Evolutionary conservation across 805 yeast genomes (phyloP).

Genomic region (Naumovozyma baii): DNA sequence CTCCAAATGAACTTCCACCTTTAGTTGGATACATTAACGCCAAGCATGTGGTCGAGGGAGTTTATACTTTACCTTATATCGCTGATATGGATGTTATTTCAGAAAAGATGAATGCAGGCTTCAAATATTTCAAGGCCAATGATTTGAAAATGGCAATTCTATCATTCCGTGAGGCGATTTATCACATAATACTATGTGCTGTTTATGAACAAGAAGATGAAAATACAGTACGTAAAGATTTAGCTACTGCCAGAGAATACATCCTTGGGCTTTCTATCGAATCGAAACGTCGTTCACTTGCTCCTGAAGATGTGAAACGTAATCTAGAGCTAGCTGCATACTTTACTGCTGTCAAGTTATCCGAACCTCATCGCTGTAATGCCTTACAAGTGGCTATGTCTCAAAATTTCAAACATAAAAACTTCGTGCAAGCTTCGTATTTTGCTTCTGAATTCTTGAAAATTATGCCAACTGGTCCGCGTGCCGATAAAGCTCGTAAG

Average conservation of each 20-base stretch:
- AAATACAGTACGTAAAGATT: slow-evolving; percentile 58
- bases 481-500: slow-evolving; percentile 82
- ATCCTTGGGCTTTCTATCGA: slow-evolving; percentile 89
- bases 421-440: slow-evolving; percentile 77
- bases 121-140: slow-evolving; percentile 73
- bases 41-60: slow-evolving; percentile 46
- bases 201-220: slow-evolving; percentile 72
- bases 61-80: slow-evolving; percentile 51
- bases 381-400: slow-evolving; percentile 94
- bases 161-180: slow-evolving; percentile 68
- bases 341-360: slow-evolving; percentile 77
- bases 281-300: slow-evolving; percentile 73
- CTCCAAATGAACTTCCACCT: slow-evolving; percentile 61
- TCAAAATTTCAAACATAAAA: slow-evolving; percentile 80
- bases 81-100: slow-evolving; percentile 67
- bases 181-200: slow-evolving; percentile 59
- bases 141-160: slow-evolving; percentile 74
- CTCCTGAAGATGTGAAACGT: slow-evolving; percentile 63
- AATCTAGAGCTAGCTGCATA: slow-evolving; percentile 92
- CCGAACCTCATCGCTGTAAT: slow-evolving; percentile 72
- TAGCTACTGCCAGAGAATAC: slow-evolving; percentile 76
- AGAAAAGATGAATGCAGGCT: slow-evolving; percentile 55
- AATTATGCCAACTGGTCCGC: slow-evolving; percentile 60
- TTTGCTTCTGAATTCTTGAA: slow-evolving; percentile 80
- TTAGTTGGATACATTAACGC: slow-evolving; percentile 56